These are phyloP conservation scores for Sorghum bicolor DNA, from an alignment of 176 grass and related monocot species.

Conservation along the genomic window Sorghum_bicolor_NCBIv3 NC_012879.2:10133501-10134000, in stretches of 20 bases:
- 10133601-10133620: too few species aligned
- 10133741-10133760: background rate
- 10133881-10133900: background rate
- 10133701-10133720: background rate
- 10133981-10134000: conserved; percentile 53
- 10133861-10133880: background rate
- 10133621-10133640: too few species aligned
- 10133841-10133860: background rate
- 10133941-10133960: background rate
- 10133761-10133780: background rate
- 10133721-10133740: background rate
- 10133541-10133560: background rate
- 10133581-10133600: background rate
- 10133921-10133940: background rate
- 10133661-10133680: background rate
- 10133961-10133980: conserved; percentile 5
- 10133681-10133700: background rate
- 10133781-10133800: background rate
- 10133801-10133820: background rate
- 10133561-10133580: background rate
- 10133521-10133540: conserved; percentile 2
- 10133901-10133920: background rate
- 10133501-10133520: background rate
- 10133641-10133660: too few species aligned
- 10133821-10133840: background rate